Percentiles rank a stretch among this genome's conserved stretches.
Conservation (phyloP, 305 asterid species). For the Fraxinus floribunda region DNA sequence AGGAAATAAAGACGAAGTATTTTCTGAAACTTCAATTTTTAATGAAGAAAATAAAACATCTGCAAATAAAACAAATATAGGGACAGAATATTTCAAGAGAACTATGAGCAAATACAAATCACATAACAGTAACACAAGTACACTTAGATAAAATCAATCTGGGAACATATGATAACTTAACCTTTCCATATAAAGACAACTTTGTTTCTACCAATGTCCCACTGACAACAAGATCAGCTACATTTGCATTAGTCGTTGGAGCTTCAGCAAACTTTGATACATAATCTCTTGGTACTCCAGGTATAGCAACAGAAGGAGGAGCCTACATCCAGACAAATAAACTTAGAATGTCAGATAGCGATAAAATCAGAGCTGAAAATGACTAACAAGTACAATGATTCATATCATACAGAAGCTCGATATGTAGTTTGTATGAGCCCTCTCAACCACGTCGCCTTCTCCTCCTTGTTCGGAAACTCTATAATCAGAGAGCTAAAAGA, state of each 20-base stretch:
- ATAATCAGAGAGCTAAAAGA: slow-evolving; percentile 80
- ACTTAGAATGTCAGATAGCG: slow-evolving; percentile 19
- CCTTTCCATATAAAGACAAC: slow-evolving; percentile 87
- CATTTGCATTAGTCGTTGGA: slow-evolving; percentile 37
- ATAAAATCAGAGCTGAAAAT: slow-evolving; percentile 23
- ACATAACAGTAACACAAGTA: slow-evolving; percentile 17
- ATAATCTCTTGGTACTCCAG: slow-evolving; percentile 62
- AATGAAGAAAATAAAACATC: slow-evolving; percentile 11
- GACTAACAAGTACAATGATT: slow-evolving; percentile 18
- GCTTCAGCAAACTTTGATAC: slow-evolving; percentile 47
- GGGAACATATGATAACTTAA: slow-evolving; percentile 30
- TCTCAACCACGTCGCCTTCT: slow-evolving; percentile 77
- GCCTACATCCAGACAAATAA: slow-evolving; percentile 52
- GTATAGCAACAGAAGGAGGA: slow-evolving; percentile 76
- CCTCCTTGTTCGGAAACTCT: slow-evolving; percentile 74
- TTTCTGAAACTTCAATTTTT: slow-evolving; percentile 4
- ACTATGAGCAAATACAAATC: slow-evolving; percentile 17
- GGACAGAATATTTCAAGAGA: slow-evolving; percentile 7
- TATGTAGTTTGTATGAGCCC: slow-evolving; percentile 84
- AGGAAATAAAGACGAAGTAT: slow-evolving; percentile 13
- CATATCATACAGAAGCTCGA: slow-evolving; percentile 90
- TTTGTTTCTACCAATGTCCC: slow-evolving; percentile 80
- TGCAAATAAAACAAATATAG: slow-evolving; percentile 11
- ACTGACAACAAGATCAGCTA: slow-evolving; percentile 86
- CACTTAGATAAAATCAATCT: slow-evolving; percentile 14